Evolutionary conservation across 257 asterid genomes (phyloP).

Genomic region (Solanum virginianum): DNA sequence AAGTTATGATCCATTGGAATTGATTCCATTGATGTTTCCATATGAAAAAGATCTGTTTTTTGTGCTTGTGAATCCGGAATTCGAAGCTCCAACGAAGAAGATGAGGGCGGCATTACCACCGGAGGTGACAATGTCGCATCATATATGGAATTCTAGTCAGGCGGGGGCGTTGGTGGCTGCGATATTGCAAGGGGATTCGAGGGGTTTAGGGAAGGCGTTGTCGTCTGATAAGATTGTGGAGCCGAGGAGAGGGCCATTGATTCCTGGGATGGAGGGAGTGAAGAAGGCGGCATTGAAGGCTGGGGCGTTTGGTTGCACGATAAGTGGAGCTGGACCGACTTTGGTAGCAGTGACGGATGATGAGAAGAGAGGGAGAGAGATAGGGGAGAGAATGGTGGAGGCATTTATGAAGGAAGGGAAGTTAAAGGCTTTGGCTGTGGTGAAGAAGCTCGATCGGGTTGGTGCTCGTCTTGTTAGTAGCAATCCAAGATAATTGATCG

Average conservation of each 20-base stretch:
- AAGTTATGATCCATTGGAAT: conserved; percentile 73
- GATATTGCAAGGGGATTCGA: conserved; percentile 53
- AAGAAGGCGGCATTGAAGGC: conserved; percentile 68
- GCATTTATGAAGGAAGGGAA: conserved; percentile 65
- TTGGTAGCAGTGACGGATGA: conserved; percentile 67
- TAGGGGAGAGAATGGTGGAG: conserved; percentile 84
- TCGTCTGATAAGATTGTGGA: conserved; percentile 82
- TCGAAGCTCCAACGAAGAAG: conserved; percentile 86
- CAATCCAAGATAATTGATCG: no score
- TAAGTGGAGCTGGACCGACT: conserved; percentile 92
- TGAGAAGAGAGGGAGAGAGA: conserved; percentile 51
- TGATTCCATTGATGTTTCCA: conserved; percentile 55
- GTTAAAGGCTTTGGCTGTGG: conserved; percentile 62
- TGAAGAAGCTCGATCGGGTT: conserved; percentile 65
- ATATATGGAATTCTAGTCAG: conserved; percentile 77
- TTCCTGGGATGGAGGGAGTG: conserved; percentile 91
- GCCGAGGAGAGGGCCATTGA: conserved; percentile 76
- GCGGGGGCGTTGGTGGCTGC: conserved; percentile 90
- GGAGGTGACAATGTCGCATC: conserved; percentile 70
- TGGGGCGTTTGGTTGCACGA: conserved; percentile 84
- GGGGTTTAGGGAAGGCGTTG: conserved; percentile 62
- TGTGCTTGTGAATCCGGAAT: conserved; percentile 71
- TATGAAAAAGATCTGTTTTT: conserved; percentile 33
- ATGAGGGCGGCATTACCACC: conserved; percentile 76
- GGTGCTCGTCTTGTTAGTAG: conserved; percentile 76